Evolutionary conservation across 1,139 yeast species (phyloP), one percentile per base, ranked within the genome.

Genomic region (Meyerozyma sp.): DNA sequence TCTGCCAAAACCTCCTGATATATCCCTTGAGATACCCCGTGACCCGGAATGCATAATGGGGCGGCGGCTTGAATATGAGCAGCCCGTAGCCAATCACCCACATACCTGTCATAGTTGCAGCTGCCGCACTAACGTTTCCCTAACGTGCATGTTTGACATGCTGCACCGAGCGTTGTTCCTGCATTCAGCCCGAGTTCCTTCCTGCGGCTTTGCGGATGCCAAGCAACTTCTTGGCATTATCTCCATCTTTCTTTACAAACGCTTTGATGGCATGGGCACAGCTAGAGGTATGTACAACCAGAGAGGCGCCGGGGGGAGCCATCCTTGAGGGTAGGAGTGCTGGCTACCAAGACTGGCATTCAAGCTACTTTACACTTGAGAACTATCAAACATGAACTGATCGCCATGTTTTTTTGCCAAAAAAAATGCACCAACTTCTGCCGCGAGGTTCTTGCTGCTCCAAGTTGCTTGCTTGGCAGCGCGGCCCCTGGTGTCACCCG

Each of bases 71-170:
- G 73, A 85, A 91, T 23, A 91, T 82, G 43, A 91, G 69, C 0
- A 96, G 86, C 1, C 98, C 98, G 57, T 91, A 91, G 3, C 97
- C 97, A 23, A 90, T 82, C 14, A 91, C 76, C 95, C 96, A 90
- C 51, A 82, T 78, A 5, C 77, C 68, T 11, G 11, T 16, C 37
- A 34, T 34, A 11, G 11, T 34, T 13, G 35, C 21, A 27, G 7
- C 29, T 27, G 29, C 29, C 29, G 29, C 29, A 27, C 29, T 11
- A 27, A 9, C 13, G 13, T 27, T 27, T 10, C 23, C 8, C 13
- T 5, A 27, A 9, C 7, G 13, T 13, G 37, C 37, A 34, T 16
- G 8, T 13, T 10, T 25, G 37, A 18, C 37, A 21, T 5, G 23
- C 23, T 21, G 23, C 23, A 21, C 8, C 23, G 18, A 16, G 6